These are phyloP conservation scores for Pythium rishiriense DNA, from an alignment of 352 stramenopile genomes.

Conservation along the genomic window DNA sequence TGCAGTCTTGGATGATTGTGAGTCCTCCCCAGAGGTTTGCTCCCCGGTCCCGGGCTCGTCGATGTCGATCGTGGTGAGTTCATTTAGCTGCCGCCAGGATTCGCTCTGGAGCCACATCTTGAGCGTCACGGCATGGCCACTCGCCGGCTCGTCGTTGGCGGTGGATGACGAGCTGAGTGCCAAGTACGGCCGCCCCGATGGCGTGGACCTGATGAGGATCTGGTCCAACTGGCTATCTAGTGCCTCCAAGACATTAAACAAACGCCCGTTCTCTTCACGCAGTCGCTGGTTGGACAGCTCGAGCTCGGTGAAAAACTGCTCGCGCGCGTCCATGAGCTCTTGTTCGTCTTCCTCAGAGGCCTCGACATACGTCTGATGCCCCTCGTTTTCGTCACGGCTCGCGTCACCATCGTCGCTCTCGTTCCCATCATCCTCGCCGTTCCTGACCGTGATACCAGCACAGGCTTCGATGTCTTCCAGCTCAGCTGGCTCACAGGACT, in stretches of 20 bases:
- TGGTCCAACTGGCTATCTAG: slow-evolving; percentile 53
- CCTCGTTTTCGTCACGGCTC: slow-evolving; percentile 2
- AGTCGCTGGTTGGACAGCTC: slow-evolving; percentile 41
- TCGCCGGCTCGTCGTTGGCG: slow-evolving; percentile 6
- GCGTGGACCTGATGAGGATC: slow-evolving; percentile 39
- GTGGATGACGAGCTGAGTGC: slow-evolving; percentile 25
- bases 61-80: not conserved
- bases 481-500: not conserved
- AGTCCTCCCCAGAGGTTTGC: not conserved
- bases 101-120: slow-evolving; percentile 65
- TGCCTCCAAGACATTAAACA: slow-evolving; percentile 48
- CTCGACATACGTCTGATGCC: not conserved
- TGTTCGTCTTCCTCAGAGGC: slow-evolving; percentile 3
- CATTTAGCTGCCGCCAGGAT: slow-evolving; percentile 26
- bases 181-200: slow-evolving; percentile 39
- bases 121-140: slow-evolving; percentile 28
- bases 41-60: slow-evolving; percentile 1
- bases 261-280: slow-evolving; percentile 48
- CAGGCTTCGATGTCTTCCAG: not conserved
- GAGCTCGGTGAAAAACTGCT: slow-evolving; percentile 30
- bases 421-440: not conserved
- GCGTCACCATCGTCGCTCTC: not conserved
- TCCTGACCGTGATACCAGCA: not conserved
- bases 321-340: slow-evolving; percentile 5
- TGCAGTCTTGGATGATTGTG: not conserved